Percentiles rank a stretch among this genome's conserved stretches.
Conservation (phyloP, 2,329 filamentous ascomycete genomes). For the Bimuria novae-zelandiae region DNA sequence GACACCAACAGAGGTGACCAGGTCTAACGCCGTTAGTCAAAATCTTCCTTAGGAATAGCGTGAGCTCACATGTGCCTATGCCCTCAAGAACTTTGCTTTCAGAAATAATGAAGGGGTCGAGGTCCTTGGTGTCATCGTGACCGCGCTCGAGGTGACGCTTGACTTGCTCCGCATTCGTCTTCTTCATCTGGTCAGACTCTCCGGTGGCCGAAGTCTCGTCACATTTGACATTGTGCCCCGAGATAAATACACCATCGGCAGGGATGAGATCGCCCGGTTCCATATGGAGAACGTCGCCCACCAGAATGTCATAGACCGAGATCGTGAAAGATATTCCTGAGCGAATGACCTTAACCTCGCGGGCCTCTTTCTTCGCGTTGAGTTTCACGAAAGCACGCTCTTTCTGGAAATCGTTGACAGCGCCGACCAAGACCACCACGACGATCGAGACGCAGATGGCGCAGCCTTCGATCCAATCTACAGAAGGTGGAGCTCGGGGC, state of each 20-base stretch:
- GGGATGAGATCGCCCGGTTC: constrained; percentile 73
- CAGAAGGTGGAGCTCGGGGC: constrained; percentile 49
- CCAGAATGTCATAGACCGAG: constrained; percentile 68
- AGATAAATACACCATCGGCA: constrained; percentile 71
- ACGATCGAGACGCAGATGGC: constrained; percentile 46
- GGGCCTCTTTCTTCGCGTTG: constrained; percentile 43
- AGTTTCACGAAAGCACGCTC: constrained; percentile 42
- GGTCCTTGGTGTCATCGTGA: constrained; percentile 55
- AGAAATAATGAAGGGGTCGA: constrained; percentile 67
- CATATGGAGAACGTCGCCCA: constrained; percentile 71
- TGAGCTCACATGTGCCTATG: constrained; percentile 47
- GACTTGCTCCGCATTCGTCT: constrained; percentile 64
- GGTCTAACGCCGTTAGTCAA: constrained; percentile 34
- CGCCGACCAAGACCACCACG: constrained; percentile 44
- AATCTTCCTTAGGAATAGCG: not conserved
- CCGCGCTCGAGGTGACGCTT: constrained; percentile 59
- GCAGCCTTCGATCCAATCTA: constrained; percentile 45
- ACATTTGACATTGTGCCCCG: constrained; percentile 69
- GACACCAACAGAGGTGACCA: constrained; percentile 59
- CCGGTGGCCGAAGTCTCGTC: constrained; percentile 76
- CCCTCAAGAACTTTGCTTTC: constrained; percentile 60
- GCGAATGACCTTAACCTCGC: constrained; percentile 52
- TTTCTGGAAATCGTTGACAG: constrained; percentile 46
- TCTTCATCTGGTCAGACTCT: constrained; percentile 74
- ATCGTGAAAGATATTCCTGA: constrained; percentile 67